A percentile compares a stretch with the other conserved stretches of the same genome.
phyloP scores from a whole-genome alignment of 768 basidiomycete species.

The Dacryopinax spathularia region DNA sequence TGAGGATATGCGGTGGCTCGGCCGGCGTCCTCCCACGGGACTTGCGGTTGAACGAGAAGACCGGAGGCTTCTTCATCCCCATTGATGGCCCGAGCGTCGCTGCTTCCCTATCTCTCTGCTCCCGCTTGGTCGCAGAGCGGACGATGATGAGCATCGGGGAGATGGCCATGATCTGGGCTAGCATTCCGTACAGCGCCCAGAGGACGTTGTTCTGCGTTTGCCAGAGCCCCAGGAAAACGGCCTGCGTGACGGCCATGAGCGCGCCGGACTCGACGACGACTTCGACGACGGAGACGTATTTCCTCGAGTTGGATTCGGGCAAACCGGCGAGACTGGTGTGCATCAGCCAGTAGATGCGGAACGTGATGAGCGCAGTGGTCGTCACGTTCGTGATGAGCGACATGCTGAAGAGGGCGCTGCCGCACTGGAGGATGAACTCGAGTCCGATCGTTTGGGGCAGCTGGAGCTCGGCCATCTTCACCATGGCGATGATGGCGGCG shows the following conservation, averaged over 20 bases:
- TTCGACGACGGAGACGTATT: constrained; percentile 2
- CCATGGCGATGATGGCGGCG: neutral
- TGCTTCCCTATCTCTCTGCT: neutral
- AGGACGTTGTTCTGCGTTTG: neutral
- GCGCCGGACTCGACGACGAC: constrained; percentile 3
- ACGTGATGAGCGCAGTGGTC: neutral
- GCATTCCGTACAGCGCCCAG: neutral
- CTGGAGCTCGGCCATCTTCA: neutral
- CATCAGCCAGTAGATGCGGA: constrained; percentile 2
- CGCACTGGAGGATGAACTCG: neutral
- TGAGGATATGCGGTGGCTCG: constrained; percentile 1
- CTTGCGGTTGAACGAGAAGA: neutral
- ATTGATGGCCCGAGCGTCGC: neutral
- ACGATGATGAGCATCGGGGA: constrained; percentile 2
- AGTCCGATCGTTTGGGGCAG: neutral
- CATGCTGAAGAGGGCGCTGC: constrained; percentile 3
- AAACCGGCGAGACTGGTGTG: neutral
- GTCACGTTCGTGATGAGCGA: neutral
- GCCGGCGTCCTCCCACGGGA: neutral
- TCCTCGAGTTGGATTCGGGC: neutral
- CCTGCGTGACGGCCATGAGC: constrained; percentile 3
- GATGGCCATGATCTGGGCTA: neutral
- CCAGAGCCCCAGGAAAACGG: constrained; percentile 1
- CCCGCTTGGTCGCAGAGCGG: neutral
- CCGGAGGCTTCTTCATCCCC: neutral